Conservation (phyloP, 1,284 basidiomycete genomes). For the Leccinum solheimii region DNA sequence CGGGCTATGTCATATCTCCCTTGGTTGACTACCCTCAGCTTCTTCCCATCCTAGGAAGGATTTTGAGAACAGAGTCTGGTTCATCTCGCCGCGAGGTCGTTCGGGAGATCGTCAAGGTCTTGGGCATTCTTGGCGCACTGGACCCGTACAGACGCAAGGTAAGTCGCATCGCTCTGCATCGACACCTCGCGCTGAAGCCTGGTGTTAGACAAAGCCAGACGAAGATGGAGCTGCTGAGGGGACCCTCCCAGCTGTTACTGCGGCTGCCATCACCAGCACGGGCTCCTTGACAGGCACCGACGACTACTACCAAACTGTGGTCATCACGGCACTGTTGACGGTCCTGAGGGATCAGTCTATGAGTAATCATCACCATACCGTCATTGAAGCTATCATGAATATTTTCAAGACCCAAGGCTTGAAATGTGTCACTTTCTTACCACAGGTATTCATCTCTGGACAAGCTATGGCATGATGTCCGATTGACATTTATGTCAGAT, state of each 20-base stretch:
- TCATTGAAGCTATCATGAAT: constrained; percentile 98
- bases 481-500: constrained; percentile 58
- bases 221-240: constrained; percentile 79
- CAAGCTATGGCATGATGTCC: neutral
- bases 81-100: constrained; percentile 89
- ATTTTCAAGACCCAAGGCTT: constrained; percentile 99
- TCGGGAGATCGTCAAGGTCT: constrained; percentile 89
- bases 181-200: constrained; percentile 11
- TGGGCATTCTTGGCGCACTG: constrained; percentile 96
- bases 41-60: constrained; percentile 83
- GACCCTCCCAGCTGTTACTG: constrained; percentile 59
- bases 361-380: constrained; percentile 85
- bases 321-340: constrained; percentile 85
- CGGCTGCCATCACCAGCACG: constrained; percentile 49
- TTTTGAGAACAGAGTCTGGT: constrained; percentile 82
- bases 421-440: constrained; percentile 94
- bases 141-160: constrained; percentile 97
- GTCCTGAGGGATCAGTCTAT: constrained; percentile 90
- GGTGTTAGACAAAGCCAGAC: constrained; percentile 62
- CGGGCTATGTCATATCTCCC: constrained; percentile 92
- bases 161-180: constrained; percentile 14
- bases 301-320: constrained; percentile 98
- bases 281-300: constrained; percentile 64
- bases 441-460: constrained; percentile 62
- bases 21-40: constrained; percentile 91